These are phyloP conservation scores for Penstemon eatonii DNA, from an alignment of 257 asterid species.

Conservation along the genomic window DNA sequence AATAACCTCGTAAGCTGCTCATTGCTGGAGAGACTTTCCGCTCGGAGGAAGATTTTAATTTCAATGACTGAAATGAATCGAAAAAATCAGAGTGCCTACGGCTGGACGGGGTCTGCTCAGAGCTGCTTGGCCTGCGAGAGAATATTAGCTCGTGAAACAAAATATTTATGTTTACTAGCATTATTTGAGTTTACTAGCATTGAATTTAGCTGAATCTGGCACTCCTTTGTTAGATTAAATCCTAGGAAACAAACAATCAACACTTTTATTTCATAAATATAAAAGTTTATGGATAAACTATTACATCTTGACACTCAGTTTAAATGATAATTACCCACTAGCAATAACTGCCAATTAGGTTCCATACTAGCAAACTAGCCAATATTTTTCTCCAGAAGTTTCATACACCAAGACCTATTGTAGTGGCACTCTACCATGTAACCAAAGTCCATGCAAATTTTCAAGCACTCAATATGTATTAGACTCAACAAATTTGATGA, in stretches of 20 bases:
- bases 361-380: too few relatives aligned
- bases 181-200: too few relatives aligned
- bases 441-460: not conserved
- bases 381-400: too few relatives aligned
- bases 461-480: not conserved
- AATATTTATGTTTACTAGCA: too few relatives aligned
- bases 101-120: slow-evolving; percentile 42
- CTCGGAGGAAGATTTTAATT: slow-evolving; percentile 56
- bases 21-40: slow-evolving; percentile 59
- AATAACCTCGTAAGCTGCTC: slow-evolving; percentile 60
- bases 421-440: too few relatives aligned
- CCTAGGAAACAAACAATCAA: not conserved
- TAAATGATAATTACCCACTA: too few relatives aligned
- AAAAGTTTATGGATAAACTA: not conserved
- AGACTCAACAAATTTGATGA: not conserved
- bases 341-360: too few relatives aligned
- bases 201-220: slow-evolving; percentile 18
- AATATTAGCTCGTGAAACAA: not conserved
- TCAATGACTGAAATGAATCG: slow-evolving; percentile 74
- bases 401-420: too few relatives aligned
- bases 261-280: not conserved
- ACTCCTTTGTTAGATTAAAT: not conserved
- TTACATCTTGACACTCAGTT: too few relatives aligned
- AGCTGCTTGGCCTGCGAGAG: slow-evolving; percentile 61
- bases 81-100: slow-evolving; percentile 70